Base-by-base conservation (phyloP, 2,329 filamentous ascomycete genomes). In the Xenoacremonium recifei region DNA sequence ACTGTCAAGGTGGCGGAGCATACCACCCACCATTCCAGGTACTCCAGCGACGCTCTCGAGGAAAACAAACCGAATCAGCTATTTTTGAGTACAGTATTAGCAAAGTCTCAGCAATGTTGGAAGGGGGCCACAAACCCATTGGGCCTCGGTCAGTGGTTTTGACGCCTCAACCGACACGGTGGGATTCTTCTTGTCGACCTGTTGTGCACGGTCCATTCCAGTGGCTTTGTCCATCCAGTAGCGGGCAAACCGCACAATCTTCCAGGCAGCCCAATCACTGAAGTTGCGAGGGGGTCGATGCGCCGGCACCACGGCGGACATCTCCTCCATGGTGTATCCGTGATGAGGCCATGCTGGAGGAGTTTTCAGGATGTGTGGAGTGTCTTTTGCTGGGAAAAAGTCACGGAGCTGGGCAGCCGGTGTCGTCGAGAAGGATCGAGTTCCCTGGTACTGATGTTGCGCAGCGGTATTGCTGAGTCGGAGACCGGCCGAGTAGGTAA, bases 21-120 rank as follows among this genome's bases (percentile, higher is more conserved):
- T 96, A 17, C 90, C 93, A 1, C 86, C 93, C 0, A 97, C 92
- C 89, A 97, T 97, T 6, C 93, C 93, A 0, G 93, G 93, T 0
- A 97, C 93, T 23, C 90, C 93, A 11, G 93, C 93, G 29, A 99
- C 89, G 36, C 85, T 91, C 66, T 99, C 93, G 23, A 99, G 77
- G 66, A 99, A 99, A 54, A 99, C 79, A 60, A 96, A 92, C 6
- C 92, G 80, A 36, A 87, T 80, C 55, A 96, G 75, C 74, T n/a
- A n/a, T n/a, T n/a, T n/a, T 74, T 37, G 16, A 16, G 34, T 5
- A 17, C 19, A 12, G 21, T 43, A 35, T 60, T 38, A 59, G 50
- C 2, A 21, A 30, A n/a, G 15, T 31, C 18, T 18, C 10, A 19
- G 12, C 17, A 15, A 20, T 21, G 4, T 4, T 17, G 21, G 11